A percentile compares a stretch with the other conserved stretches of the same genome.
Conservation (phyloP, 495 filamentous ascomycete genomes). For the Cercophora scortea region DNA sequence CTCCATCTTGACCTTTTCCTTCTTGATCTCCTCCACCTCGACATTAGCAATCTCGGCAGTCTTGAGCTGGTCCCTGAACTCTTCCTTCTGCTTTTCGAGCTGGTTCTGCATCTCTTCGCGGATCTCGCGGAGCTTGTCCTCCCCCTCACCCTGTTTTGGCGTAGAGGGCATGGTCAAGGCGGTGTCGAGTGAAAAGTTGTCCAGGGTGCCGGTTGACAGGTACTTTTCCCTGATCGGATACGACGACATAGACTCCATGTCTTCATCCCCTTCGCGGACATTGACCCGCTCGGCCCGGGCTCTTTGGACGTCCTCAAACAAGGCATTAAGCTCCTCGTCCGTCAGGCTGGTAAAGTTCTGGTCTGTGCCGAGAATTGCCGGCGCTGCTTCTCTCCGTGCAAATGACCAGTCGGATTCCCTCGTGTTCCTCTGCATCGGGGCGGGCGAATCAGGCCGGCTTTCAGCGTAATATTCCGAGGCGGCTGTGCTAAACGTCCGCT, state of each 20-base stretch:
- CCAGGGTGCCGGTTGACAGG: conserved; percentile 87
- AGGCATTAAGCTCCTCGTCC: conserved; percentile 88
- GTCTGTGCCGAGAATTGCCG: conserved; percentile 82
- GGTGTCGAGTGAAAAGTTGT: conserved; percentile 95
- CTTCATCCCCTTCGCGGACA: conserved; percentile 73
- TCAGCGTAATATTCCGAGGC: conserved; percentile 58
- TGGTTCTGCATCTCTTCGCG: conserved; percentile 84
- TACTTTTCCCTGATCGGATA: conserved; percentile 92
- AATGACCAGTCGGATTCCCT: conserved; percentile 95
- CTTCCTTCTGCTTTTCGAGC: conserved; percentile 78
- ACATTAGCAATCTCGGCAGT: conserved; percentile 68
- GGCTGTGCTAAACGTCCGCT: conserved; percentile 66
- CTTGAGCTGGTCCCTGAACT: conserved; percentile 74
- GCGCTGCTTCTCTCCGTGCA: conserved; percentile 84
- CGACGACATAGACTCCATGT: conserved; percentile 80
- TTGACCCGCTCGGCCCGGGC: conserved; percentile 73
- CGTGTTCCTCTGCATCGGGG: conserved; percentile 54
- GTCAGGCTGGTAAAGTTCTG: conserved; percentile 82
- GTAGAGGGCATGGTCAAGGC: conserved; percentile 89
- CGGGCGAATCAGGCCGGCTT: conserved; percentile 72
- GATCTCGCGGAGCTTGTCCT: conserved; percentile 64
- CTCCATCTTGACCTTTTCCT: conserved; percentile 83
- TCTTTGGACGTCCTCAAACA: conserved; percentile 91
- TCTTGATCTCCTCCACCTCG: conserved; percentile 75
- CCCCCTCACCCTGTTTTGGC: conserved; percentile 67